Conservation (phyloP, 2,329 filamentous ascomycete genomes). For the Fusarium anthophilum region DNA sequence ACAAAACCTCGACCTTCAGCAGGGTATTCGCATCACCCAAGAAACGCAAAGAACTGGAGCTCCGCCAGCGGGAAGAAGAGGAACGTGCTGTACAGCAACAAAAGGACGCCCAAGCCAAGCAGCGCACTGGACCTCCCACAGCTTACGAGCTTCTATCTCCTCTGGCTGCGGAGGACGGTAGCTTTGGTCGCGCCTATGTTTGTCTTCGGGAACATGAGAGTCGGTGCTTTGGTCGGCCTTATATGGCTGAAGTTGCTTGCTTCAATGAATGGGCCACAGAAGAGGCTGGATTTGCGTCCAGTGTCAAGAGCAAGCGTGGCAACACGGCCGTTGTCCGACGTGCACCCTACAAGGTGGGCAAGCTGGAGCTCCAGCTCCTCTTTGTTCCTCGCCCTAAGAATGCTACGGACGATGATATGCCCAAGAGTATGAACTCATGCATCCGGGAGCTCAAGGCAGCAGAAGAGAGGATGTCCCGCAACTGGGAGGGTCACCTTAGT, state of each 20-base stretch:
- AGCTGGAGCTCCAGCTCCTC: slow-evolving; percentile 90
- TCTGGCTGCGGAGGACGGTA: slow-evolving; percentile 88
- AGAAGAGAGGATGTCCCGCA: slow-evolving; percentile 79
- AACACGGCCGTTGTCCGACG: slow-evolving; percentile 76
- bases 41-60: slow-evolving; percentile 94
- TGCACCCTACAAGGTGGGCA: slow-evolving; percentile 96
- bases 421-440: slow-evolving; percentile 98
- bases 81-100: slow-evolving; percentile 73
- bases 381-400: slow-evolving; percentile 94
- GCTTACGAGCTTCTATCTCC: slow-evolving; percentile 89
- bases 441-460: slow-evolving; percentile 93
- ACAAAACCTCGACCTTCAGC: slow-evolving; percentile 89
- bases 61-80: slow-evolving; percentile 83
- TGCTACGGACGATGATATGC: slow-evolving; percentile 92
- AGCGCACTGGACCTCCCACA: slow-evolving; percentile 71
- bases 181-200: slow-evolving; percentile 93
- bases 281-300: slow-evolving; percentile 79
- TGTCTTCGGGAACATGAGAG: slow-evolving; percentile 92
- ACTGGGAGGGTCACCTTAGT: slow-evolving; percentile 89
- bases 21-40: slow-evolving; percentile 93
- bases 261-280: slow-evolving; percentile 99
- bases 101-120: slow-evolving; percentile 71
- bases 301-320: slow-evolving; percentile 92
- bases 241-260: slow-evolving; percentile 88
- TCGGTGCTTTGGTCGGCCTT: slow-evolving; percentile 86